Evolutionary conservation across 108 stramenopile species (phyloP).

Genomic region (Bacterosira constricta): DNA sequence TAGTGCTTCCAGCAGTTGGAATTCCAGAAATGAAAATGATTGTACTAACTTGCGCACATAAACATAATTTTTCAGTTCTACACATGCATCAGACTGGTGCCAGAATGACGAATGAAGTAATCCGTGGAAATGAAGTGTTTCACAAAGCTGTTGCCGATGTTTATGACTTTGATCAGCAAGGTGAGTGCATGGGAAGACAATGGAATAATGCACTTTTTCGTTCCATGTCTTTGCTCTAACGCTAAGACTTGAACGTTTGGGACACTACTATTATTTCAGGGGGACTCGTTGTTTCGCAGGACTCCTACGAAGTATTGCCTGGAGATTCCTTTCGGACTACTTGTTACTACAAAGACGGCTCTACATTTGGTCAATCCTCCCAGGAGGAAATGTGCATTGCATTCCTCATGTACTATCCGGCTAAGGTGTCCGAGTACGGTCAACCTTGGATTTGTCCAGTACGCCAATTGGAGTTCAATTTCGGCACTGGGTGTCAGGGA

Average conservation of each 20-base stretch:
- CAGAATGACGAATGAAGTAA: constrained; percentile 46
- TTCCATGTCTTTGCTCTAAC: too few relatives aligned
- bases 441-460: constrained; percentile 1
- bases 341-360: constrained; percentile 51
- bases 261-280: too few relatives aligned
- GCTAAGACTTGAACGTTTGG: too few relatives aligned
- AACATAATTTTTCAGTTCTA: too few relatives aligned
- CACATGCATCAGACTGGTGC: constrained; percentile 64
- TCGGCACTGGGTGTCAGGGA: not conserved
- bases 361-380: constrained; percentile 37
- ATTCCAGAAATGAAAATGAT: not conserved
- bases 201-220: too few relatives aligned
- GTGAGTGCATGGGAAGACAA: constrained; percentile 15
- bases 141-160: constrained; percentile 41
- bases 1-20: not conserved
- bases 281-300: constrained; percentile 29
- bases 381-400: constrained; percentile 73
- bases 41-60: too few relatives aligned
- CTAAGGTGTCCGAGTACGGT: not conserved
- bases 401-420: constrained; percentile 61
- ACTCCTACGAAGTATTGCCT: constrained; percentile 40
- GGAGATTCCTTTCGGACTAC: constrained; percentile 59
- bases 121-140: constrained; percentile 57
- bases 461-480: not conserved
- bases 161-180: constrained; percentile 60